Evolutionary conservation across 495 filamentous ascomycete genomes (phyloP), one percentile per base, ranked within the genome.

Genomic region (Penicillium macrosclerotiorum): DNA sequence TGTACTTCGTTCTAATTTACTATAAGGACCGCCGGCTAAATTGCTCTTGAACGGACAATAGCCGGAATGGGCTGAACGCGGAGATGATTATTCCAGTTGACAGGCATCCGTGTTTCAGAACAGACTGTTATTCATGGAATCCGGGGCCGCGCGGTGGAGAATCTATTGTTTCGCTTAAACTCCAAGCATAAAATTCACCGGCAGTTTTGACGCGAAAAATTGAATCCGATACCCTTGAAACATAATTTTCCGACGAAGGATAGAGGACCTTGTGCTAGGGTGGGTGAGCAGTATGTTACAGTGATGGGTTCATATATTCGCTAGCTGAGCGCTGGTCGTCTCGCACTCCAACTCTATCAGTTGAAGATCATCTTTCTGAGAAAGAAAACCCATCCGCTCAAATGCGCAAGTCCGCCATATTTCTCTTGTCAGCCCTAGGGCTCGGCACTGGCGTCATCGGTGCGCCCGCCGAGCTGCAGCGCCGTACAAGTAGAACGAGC

Each of bases 401-500:
- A 5, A 23, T 16, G 40, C 33, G 26, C 8, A 41, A 37, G 19
- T 1, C 12, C 4, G 18, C 17, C 9, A 13, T 22, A 17, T 6
- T 8, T 32, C 29, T 32, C 23, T 37, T 57, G 14, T 35, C 45
- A 40, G 42, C 37, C 25, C 41, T 55, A 19, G 32, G n/a, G 12
- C 45, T 59, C 23, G 48, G 32, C 12, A 20, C 44, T 1, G 34
- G 19, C 8, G 47, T 38, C 9, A 17, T 52, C 8, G 45, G 41
- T 4, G 45, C 48, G 8, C 56, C 56, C 12, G n/a, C 45, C 5
- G 39, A 47, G 6, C 16, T 55, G 1, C 26, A 14, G 7, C 49
- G 48, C 29, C 45, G 48, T 13, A 22, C 49, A 8, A 34, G 42
- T 11, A 52, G 61, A 29, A 64, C 47, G 1, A 57, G 49, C 35